Percentiles rank a stretch among this genome's conserved stretches.
Evolutionary conservation across 345 rosid species (phyloP).

Genomic region (Salix dunnii): DNA sequence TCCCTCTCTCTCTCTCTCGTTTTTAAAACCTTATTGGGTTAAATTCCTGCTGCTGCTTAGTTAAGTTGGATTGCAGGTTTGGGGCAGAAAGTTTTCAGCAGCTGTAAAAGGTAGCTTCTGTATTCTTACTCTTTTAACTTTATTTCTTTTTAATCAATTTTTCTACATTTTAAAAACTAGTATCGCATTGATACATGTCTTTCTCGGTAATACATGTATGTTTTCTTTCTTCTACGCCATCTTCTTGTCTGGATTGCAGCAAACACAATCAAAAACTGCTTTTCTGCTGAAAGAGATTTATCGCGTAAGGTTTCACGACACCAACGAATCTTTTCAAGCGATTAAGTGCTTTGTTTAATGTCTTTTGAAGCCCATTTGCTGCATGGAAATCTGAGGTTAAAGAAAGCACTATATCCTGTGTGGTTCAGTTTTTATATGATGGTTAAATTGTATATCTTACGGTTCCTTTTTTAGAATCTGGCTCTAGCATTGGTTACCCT

Average conservation of each 20-base stretch:
- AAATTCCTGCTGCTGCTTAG: conserved; percentile 37
- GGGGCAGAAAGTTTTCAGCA: conserved; percentile 42
- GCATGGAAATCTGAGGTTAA: not conserved
- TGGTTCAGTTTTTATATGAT: conserved; percentile 3
- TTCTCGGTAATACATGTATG: not conserved
- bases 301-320: not conserved
- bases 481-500: not conserved
- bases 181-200: not conserved
- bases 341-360: not conserved
- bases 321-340: not conserved
- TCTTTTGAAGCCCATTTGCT: conserved; percentile 8
- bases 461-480: not conserved
- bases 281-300: not conserved
- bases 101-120: conserved; percentile 48
- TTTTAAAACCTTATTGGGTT: conserved; percentile 42
- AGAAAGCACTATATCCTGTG: not conserved
- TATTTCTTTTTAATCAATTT: not conserved
- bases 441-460: conserved; percentile 3
- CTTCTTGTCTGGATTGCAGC: conserved; percentile 13
- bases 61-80: conserved; percentile 40
- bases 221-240: conserved; percentile 4
- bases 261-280: conserved; percentile 7
- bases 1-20: conserved; percentile 15
- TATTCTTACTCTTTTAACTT: conserved; percentile 29
- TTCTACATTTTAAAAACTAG: not conserved